Conservation (phyloP, 2,329 filamentous ascomycete genomes). For the Paraphaeosphaeria minitans region DNA sequence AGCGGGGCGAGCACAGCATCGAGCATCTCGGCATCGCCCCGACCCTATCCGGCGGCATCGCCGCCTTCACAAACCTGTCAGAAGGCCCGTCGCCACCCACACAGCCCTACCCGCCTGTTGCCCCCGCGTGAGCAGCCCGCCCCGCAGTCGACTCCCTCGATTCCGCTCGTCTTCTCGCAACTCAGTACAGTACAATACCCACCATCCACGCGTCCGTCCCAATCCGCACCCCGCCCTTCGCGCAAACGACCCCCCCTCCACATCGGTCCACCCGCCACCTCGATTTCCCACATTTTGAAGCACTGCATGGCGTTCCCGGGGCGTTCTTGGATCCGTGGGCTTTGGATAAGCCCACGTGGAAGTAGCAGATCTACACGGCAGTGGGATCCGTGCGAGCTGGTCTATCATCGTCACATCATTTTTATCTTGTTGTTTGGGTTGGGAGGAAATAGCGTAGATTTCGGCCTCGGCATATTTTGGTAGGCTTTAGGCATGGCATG, state of each 20-base stretch:
- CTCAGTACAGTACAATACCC: constrained; percentile 3
- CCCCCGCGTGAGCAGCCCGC: constrained; percentile 23
- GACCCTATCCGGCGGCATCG: constrained; percentile 37
- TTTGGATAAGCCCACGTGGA: constrained; percentile 1
- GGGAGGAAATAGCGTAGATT: neutral
- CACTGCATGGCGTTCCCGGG: constrained; percentile 8
- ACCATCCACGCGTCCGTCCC: neutral
- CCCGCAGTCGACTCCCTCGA: neutral
- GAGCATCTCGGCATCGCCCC: constrained; percentile 30
- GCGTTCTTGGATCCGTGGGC: constrained; percentile 1
- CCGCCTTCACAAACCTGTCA: constrained; percentile 26
- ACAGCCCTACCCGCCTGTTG: constrained; percentile 23
- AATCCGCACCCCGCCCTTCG: neutral
- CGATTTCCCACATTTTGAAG: neutral
- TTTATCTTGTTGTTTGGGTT: neutral
- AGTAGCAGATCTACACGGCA: neutral
- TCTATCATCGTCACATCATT: neutral
- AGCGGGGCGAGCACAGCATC: constrained; percentile 58
- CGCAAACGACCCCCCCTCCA: neutral
- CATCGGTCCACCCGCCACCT: neutral
- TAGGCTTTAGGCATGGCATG: constrained; percentile 10
- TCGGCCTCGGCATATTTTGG: constrained; percentile 2
- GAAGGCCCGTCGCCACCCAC: constrained; percentile 15
- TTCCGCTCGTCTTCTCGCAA: constrained; percentile 7
- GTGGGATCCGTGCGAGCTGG: neutral